Percentiles rank a stretch among this genome's conserved stretches.
phyloP scores from a whole-genome alignment of 2,329 filamentous ascomycete species.

The Exophiala aquamarina region DNA sequence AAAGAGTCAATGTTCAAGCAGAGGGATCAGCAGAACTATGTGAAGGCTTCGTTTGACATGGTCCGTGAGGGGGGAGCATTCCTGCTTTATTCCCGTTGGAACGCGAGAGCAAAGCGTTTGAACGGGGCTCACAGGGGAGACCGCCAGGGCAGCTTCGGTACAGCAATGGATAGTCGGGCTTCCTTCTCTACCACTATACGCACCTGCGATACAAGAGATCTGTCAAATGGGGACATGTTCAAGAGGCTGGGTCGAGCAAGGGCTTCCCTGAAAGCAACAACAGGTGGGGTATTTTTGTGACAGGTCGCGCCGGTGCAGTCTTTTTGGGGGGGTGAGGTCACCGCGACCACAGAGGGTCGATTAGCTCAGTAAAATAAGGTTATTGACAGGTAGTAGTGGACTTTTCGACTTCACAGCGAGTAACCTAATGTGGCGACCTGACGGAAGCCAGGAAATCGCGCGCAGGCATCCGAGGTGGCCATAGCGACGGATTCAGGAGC shows the following conservation, averaged over 20 bases:
- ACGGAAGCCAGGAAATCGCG: no score
- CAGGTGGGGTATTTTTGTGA: conserved; percentile 12
- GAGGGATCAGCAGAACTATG: no score
- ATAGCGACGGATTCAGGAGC: no score
- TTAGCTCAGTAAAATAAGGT: conserved; percentile 8
- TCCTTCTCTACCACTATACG: conserved; percentile 6
- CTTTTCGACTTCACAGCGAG: no score
- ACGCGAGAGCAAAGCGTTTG: background rate
- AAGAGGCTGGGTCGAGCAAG: conserved; percentile 8
- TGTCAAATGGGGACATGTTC: conserved; percentile 9
- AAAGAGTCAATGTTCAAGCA: no score
- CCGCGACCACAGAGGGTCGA: background rate
- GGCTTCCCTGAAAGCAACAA: conserved; percentile 1
- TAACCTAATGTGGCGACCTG: no score
- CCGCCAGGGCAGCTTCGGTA: background rate
- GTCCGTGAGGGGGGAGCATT: conserved; percentile 12
- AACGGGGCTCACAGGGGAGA: background rate
- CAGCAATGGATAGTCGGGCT: conserved; percentile 6
- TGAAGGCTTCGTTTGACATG: no score
- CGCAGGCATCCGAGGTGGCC: no score
- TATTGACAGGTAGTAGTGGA: conserved; percentile 1
- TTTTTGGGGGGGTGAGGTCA: conserved; percentile 11
- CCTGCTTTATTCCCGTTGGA: conserved; percentile 11
- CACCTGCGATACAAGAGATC: conserved; percentile 3
- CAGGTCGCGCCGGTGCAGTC: conserved; percentile 3